Base-by-base conservation (phyloP, 495 filamentous ascomycete genomes). In the Daldinia vernicosa region DNA sequence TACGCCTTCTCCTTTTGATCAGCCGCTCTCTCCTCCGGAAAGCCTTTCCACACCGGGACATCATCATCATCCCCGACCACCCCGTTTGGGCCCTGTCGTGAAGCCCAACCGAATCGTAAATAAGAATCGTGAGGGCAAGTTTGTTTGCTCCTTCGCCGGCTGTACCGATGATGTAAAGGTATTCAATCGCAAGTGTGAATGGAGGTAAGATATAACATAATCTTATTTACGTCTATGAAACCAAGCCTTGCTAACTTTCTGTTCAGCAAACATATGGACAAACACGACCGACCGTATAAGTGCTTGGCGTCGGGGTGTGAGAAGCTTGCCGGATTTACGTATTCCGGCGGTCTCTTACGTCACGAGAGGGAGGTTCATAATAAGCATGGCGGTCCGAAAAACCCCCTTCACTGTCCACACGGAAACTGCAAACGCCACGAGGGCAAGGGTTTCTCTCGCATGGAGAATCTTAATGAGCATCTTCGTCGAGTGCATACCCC, bases 301-400 rank as follows among this genome's bases (percentile, higher is more conserved):
- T 98, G 94, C 78, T 79, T 79, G 26, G 87, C 91, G 27, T 84
- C 84, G 15, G 89, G 88, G 19, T 98, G 94, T 77, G 92, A 93
- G 68, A 97, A 97, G 70, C 86, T 97, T 0, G 91, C 91, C 68
- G 94, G 94, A 19, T 97, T 98, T 81, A 97, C 94, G 14, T 98
- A 97, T 78, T 92, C 90, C 0, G 94, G 94, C 22, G 94, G 94
- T 9, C 87, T 98, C 2, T 79, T 94, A 8, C 87, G 94, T 3
- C 94, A 98, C 81, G 90, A 96, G 77, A 89, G 94, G 54, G 94
- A 98, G 80, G 93, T 97, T 0, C 94, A 98, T 79, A 89, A 89
- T 75, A 91, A 92, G 80, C 89, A 94, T 74, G 90, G 92, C 52
- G 93, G 93, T 4, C 91, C 93, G 19, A 91, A 93, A 80, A 88